Base-by-base conservation (phyloP, 148 eudicot genomes). In the Rhododendron henanense region DNA sequence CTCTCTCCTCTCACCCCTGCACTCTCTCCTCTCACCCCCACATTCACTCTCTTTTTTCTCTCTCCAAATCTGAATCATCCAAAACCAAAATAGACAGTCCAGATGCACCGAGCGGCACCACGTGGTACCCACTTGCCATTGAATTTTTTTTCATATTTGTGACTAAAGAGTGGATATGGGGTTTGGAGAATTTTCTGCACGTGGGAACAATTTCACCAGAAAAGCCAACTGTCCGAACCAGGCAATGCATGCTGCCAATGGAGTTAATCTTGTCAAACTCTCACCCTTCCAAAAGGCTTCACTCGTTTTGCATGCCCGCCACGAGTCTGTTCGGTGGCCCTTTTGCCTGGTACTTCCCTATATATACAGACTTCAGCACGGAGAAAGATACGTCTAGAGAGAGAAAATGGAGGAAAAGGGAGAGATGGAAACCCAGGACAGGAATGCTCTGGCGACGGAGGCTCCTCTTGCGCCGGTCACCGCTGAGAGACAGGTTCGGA, bases 391-490 rank as follows among this genome's bases (percentile, higher is more conserved):
- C 45, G 45, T 41, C 45, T 41, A 41, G 55, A 71, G 39, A n/a
- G 25, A n/a, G 14, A 65, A 33, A 41, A 41, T 41, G 25, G 13
- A 25, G 73, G 10, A 33, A 67, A 33, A 25, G 35, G 23, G 35
- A n/a, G 21, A 81, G 83, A 57, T 88, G 81, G 86, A 82, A 51
- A 41, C 82, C 14, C 88, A 71, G 87, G 90, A 88, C 18, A 92
- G 89, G 83, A 85, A 85, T 82, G 79, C 90, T 1, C 33, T 93
- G 92, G 87, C 88, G 3, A 90, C 98, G 19, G 97, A 93, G 89
- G 97, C 98, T 6, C 93, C 93, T 51, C 90, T 87, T 67, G 94
- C 96, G 21, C 94, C 93, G 51, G 86, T 89, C 8, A 96, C 98
- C 2, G 44, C 44, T 45, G 91, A 91, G 80, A 88, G 97, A 25